Base-by-base conservation (phyloP, 768 basidiomycete genomes). In the Crucibulum laeve region DNA sequence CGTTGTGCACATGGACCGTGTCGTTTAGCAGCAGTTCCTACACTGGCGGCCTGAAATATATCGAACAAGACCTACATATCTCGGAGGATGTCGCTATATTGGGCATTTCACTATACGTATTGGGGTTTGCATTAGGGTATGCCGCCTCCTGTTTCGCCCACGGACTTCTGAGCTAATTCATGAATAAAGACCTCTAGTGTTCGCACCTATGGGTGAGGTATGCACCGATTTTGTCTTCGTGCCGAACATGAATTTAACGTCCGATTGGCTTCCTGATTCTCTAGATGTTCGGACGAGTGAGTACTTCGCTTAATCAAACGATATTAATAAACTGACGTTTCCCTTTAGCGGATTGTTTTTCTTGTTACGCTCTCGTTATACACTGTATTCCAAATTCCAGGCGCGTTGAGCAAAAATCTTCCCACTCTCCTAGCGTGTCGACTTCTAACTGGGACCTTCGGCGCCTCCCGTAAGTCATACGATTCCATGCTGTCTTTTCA, bases 11-110 rank as follows among this genome's bases (percentile, higher is more conserved):
- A 10, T 80, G 69, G 46, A 76, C 77, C 1, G 72, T 80, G 2
- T 78, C 80, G 1, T 82, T 82, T 53, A 68, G 76, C 40, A 80
- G 78, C 44, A 78, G 76, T 52, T 67, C 71, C 15, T 82, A 82
- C 53, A 67, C 69, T 13, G 79, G 77, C 15, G 77, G 79, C 4
- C 58, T 80, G 5, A 49, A 61, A 25, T 58, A 59, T 38, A 75
- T 75, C 38, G 64, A 67, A 47, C 54, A 51, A 25, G 74, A 77
- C 32, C 62, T 82, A 25, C 60, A 68, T 34, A 67, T 79, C 40
- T 74, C 75, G 3, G 65, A 71, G 43, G 69, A 73, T 44, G 61
- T 79, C 44, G 74, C 78, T 3, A 76, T 79, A 33, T 63, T 81
- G 5, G 81, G 81, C 13, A 68, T 83, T 17, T 79, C 80, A 4